Evolutionary conservation across 148 eudicot species (phyloP), one percentile per base, ranked within the genome.

Genomic region (Cornus kousa): DNA sequence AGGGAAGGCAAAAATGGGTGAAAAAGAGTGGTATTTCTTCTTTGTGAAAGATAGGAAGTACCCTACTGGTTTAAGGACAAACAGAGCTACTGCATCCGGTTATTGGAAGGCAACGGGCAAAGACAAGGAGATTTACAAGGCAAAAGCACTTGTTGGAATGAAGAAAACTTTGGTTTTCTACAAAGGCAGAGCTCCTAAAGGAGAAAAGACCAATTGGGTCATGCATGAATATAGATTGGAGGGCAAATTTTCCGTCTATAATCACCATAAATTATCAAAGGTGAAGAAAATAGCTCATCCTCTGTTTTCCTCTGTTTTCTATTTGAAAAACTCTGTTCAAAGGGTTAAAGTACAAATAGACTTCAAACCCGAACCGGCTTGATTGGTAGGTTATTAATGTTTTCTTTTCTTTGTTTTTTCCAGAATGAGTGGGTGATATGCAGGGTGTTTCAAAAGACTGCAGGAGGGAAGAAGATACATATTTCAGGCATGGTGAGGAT

Each of bases 71-170:
- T 40, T 81, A 74, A 88, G 97, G 76, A 93, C 98, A 4, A 95
- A 95, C 76, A 80, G 98, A 43, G 97, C 98, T 6, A 95, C 98
- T 5, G 87, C 82, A 5, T 88, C 93, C 6, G 98, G 98, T 0
- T 94, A 94, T 37, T 94, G 98, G 98, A 94, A 94, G 76, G 97
- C 97, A 0, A 95, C 98, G 0, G 98, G 98, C 5, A 95, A 93
- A 82, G 98, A 95, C 57, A 95, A 89, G 84, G 98, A 95, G 73
- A 93, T 95, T 23, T 82, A 84, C 69, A 83, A 75, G 39, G 84
- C n/a, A 2, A 95, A 88, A 79, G 24, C 75, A 0, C 85, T 93
- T 50, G 88, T 95, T 67, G 98, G 98, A 7, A 95, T 95, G 98
- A 95, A 95, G 87, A 95, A 95, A 76, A 95, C 98, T 28, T 74